Evolutionary conservation across 78 protist genomes (phyloP).

Genomic region (Mastigamoeba balamuthi): DNA sequence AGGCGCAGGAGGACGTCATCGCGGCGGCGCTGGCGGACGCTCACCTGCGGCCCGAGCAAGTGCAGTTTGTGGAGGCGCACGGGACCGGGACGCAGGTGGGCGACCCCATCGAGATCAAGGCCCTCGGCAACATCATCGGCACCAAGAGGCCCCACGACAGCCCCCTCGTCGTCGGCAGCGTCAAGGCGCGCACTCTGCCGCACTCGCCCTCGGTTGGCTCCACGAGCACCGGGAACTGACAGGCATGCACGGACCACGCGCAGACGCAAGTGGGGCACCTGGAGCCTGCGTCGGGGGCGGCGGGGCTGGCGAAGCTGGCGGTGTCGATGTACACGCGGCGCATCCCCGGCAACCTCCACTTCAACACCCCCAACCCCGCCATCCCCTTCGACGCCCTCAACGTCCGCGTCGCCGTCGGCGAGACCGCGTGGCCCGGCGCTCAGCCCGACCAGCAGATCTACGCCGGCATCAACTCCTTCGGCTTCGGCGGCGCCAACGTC

Average conservation of each 20-base stretch:
- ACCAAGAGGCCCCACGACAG: not conserved
- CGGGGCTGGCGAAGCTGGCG: conserved; percentile 37
- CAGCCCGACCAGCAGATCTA: conserved; percentile 2
- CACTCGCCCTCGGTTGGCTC: no score
- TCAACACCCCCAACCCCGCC: conserved; percentile 21
- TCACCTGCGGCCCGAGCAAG: not conserved
- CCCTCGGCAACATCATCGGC: conserved; percentile 19
- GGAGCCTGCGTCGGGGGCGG: conserved; percentile 62
- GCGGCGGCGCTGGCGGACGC: conserved; percentile 15
- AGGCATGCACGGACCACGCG: no score
- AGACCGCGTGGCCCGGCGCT: no score
- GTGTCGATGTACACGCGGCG: conserved; percentile 3
- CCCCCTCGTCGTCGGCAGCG: conserved; percentile 37
- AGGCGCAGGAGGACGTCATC: conserved; percentile 49
- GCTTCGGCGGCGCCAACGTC: conserved; percentile 72
- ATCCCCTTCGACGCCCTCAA: conserved; percentile 30
- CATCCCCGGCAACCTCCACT: conserved; percentile 11
- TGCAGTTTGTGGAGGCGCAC: conserved; percentile 33
- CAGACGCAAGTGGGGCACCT: conserved; percentile 53
- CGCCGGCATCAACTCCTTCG: conserved; percentile 55
- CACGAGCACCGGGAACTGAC: no score
- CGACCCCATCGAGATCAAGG: conserved; percentile 38
- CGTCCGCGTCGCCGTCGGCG: no score
- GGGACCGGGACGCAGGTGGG: conserved; percentile 48
- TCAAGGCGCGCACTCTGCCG: no score